A percentile compares a stretch with the other conserved stretches of the same genome.
phyloP scores from a whole-genome alignment of 306 rosid genomes.

The Arachis hypogaea region DNA sequence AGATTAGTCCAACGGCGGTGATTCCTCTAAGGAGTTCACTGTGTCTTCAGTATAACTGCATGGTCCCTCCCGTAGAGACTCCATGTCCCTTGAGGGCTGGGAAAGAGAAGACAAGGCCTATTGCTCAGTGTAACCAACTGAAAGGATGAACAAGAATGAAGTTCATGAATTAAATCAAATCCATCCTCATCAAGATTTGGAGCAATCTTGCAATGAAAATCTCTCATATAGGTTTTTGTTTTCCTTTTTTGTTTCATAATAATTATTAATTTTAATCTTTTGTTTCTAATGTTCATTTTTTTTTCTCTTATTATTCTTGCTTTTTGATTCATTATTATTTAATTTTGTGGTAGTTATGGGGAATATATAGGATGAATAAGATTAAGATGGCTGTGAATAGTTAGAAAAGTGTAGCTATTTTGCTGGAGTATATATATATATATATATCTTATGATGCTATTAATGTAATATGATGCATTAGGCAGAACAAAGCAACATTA shows the following conservation, averaged over 20 bases:
- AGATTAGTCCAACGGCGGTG: constrained; percentile 92
- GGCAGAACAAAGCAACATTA: background rate
- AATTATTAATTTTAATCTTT: no score
- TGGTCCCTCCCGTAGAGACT: constrained; percentile 90
- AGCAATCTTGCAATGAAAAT: background rate
- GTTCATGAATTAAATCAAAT: background rate
- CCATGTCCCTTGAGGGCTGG: constrained; percentile 91
- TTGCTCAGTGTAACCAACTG: constrained; percentile 77
- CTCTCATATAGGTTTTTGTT: background rate
- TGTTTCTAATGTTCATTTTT: constrained; percentile 15
- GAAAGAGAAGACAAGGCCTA: constrained; percentile 72
- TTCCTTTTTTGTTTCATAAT: no score
- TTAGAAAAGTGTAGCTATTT: constrained; percentile 34
- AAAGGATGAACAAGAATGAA: constrained; percentile 59
- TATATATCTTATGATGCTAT: constrained; percentile 2
- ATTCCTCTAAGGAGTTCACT: constrained; percentile 85
- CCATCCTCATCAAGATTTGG: background rate
- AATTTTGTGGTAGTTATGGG: constrained; percentile 37
- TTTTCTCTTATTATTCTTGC: background rate
- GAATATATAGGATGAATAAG: constrained; percentile 38
- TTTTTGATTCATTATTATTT: constrained; percentile 46
- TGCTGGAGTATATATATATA: constrained; percentile 11
- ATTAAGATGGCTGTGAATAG: constrained; percentile 55
- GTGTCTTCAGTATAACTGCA: constrained; percentile 94
- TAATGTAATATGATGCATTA: constrained; percentile 34